A percentile compares a stretch with the other conserved stretches of the same genome.
Evolutionary conservation across 441 rosid species (phyloP).

Genomic region (Euphorbia celastroides): DNA sequence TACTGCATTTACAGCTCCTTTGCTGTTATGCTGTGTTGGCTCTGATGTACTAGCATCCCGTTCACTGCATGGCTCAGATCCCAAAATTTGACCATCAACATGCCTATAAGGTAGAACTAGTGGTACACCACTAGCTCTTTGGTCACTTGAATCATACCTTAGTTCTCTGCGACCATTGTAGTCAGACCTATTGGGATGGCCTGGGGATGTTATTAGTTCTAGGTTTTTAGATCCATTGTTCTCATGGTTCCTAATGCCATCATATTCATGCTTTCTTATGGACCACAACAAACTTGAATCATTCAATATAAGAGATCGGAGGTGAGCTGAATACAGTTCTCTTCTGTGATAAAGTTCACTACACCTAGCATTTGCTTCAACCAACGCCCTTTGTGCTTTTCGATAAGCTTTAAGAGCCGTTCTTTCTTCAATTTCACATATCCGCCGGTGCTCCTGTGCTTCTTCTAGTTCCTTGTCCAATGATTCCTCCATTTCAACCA

Average conservation of each 20-base stretch:
- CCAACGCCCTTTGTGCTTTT: slow-evolving; percentile 77
- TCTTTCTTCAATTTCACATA: slow-evolving; percentile 90
- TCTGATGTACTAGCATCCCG: slow-evolving; percentile 89
- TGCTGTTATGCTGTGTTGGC: slow-evolving; percentile 49
- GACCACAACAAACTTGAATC: slow-evolving; percentile 57
- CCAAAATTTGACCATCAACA: slow-evolving; percentile 52
- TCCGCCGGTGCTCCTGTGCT: slow-evolving; percentile 67
- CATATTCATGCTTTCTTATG: slow-evolving; percentile 36
- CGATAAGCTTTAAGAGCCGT: slow-evolving; percentile 84
- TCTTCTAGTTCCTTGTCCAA: slow-evolving; percentile 84
- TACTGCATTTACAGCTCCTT: slow-evolving; percentile 36
- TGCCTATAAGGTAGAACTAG: slow-evolving; percentile 29
- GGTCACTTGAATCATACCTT: slow-evolving; percentile 29
- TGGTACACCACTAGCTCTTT: slow-evolving; percentile 28
- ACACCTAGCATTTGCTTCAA: slow-evolving; percentile 89
- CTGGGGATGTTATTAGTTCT: slow-evolving; percentile 40
- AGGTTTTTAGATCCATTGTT: slow-evolving; percentile 33
- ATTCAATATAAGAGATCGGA: slow-evolving; percentile 56
- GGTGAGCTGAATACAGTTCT: slow-evolving; percentile 65
- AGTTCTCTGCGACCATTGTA: slow-evolving; percentile 32
- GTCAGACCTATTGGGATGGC: slow-evolving; percentile 34
- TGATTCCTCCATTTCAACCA: slow-evolving; percentile 73
- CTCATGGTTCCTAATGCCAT: slow-evolving; percentile 35
- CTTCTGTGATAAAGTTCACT: slow-evolving; percentile 65
- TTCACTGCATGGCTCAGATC: slow-evolving; percentile 78